Percentiles rank a stretch among this genome's conserved stretches.
phyloP scores from a whole-genome alignment of 2,329 filamentous ascomycete species.

The Gremmenia infestans region DNA sequence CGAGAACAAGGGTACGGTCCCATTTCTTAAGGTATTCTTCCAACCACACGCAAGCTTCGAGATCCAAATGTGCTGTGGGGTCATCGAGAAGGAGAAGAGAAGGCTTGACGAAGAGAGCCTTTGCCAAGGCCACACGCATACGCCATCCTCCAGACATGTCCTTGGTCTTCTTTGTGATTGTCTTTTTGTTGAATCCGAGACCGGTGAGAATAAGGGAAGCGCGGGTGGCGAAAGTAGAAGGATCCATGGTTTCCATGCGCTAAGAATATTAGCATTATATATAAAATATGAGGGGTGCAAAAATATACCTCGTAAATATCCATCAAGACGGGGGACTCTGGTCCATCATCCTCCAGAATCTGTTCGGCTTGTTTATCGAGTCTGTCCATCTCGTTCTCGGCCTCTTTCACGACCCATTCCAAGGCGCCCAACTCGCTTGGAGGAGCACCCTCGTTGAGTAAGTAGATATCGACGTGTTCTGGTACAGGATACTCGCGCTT shows the following conservation, averaged over 20 bases:
- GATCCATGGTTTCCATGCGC: slow-evolving; percentile 99
- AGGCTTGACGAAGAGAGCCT: slow-evolving; percentile 98
- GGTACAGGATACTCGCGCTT: slow-evolving; percentile 93
- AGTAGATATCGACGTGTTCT: slow-evolving; percentile 95
- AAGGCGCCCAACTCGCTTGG: slow-evolving; percentile 84
- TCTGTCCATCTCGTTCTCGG: slow-evolving; percentile 85
- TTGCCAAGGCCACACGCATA: slow-evolving; percentile 97
- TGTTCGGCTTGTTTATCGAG: slow-evolving; percentile 86
- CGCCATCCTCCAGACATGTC: slow-evolving; percentile 99
- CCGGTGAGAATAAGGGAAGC: slow-evolving; percentile 95
- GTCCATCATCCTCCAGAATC: slow-evolving; percentile 85
- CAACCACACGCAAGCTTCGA: slow-evolving; percentile 98
- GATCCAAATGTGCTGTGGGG: slow-evolving; percentile 97
- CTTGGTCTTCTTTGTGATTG: slow-evolving; percentile 99
- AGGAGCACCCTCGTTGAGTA: slow-evolving; percentile 94
- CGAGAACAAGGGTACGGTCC: slow-evolving; percentile 92
- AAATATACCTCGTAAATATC: slow-evolving; percentile 86
- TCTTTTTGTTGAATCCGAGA: slow-evolving; percentile 98
- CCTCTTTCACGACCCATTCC: slow-evolving; percentile 95
- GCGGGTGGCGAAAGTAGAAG: slow-evolving; percentile 91
- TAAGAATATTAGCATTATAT: slow-evolving; percentile 36
- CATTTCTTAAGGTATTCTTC: slow-evolving; percentile 99
- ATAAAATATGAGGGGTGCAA: neutral
- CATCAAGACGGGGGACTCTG: slow-evolving; percentile 83
- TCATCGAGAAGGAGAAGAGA: slow-evolving; percentile 94